Percentiles rank a stretch among this genome's conserved stretches.
phyloP scores from a whole-genome alignment of 441 rosid species.

The California macrophylla region DNA sequence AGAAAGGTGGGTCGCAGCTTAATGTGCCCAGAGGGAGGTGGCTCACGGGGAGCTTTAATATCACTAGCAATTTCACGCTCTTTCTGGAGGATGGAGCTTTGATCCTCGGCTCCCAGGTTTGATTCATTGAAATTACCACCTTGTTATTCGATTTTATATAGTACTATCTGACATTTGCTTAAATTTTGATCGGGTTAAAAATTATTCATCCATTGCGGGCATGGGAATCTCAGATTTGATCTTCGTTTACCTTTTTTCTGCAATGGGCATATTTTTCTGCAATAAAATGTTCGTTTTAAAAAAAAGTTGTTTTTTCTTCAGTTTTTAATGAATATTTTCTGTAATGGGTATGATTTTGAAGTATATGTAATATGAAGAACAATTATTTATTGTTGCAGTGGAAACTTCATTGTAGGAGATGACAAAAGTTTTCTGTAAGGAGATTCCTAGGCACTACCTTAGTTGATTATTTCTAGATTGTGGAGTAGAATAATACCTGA shows the following conservation, averaged over 20 bases:
- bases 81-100: slow-evolving; percentile 66
- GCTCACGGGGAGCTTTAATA: slow-evolving; percentile 82
- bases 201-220: neutral
- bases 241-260: neutral
- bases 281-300: neutral
- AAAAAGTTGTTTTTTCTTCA: neutral
- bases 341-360: neutral
- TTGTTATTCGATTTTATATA: neutral
- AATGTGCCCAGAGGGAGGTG: slow-evolving; percentile 67
- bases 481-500: neutral
- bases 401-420: neutral
- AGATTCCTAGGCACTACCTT: slow-evolving; percentile 2
- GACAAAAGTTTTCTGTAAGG: neutral
- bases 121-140: neutral
- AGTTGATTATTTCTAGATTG: neutral
- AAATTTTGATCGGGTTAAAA: neutral
- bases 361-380: neutral
- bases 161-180: neutral
- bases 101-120: slow-evolving; percentile 72
- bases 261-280: neutral
- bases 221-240: neutral
- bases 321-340: neutral
- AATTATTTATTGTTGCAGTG: neutral
- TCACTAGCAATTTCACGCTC: slow-evolving; percentile 77
- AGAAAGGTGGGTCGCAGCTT: slow-evolving; percentile 55